Base-by-base conservation (phyloP, 75 land plant genomes). In the Selaginella tamariscina region DNA sequence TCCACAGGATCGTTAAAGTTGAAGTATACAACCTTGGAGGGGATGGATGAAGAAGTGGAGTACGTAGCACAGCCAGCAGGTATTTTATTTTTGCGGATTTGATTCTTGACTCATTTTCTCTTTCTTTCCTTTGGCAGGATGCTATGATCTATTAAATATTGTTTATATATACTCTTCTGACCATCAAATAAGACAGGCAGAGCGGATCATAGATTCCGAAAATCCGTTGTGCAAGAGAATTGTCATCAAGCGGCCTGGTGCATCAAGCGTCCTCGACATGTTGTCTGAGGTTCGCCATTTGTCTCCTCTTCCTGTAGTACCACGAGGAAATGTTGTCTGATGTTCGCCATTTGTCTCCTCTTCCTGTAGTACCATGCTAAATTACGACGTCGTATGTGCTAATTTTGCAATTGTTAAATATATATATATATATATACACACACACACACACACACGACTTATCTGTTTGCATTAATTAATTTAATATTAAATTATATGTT, bases 281-380 rank as follows among this genome's bases (percentile, higher is more conserved):
- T 39, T 39, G 49, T 39, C 49, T 15, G 49, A 39, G 49, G 49
- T 39, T 39, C 49, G 49, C 49, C 49, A 39, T 39, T 39, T 39
- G 15, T 39, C 49, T 39, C 49, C 49, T 39, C 49, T 39, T 39
- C 49, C 15, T 39, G 49, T 39, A 39, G 49, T 39, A n/a, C n/a
- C n/a, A n/a, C n/a, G n/a, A n/a, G n/a, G n/a, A n/a, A n/a, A n/a
- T n/a, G n/a, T n/a, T n/a, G n/a, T n/a, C n/a, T n/a, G n/a, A n/a
- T n/a, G n/a, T n/a, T n/a, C n/a, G n/a, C n/a, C n/a, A n/a, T n/a
- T n/a, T n/a, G n/a, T n/a, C n/a, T n/a, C n/a, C n/a, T n/a, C n/a
- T n/a, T n/a, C n/a, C n/a, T n/a, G n/a, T n/a, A n/a, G n/a, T n/a
- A n/a, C n/a, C n/a, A n/a, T n/a, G n/a, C n/a, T n/a, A n/a, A n/a